Percentiles rank a stretch among this genome's conserved stretches.
Evolutionary conservation across 2,329 filamentous ascomycete genomes (phyloP).

Genomic region (Fusarium albosuccineum): DNA sequence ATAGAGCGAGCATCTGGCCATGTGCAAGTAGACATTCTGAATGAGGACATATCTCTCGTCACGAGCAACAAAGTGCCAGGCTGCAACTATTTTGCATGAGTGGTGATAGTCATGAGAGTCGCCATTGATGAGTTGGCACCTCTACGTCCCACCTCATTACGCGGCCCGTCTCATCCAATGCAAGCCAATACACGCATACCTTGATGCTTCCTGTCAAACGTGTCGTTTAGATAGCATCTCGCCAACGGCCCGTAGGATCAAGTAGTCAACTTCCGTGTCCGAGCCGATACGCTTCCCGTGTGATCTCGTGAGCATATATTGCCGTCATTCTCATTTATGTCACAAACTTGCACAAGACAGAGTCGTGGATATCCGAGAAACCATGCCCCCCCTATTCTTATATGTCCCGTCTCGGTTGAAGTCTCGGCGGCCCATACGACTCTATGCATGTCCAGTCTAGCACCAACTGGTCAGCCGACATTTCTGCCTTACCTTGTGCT

Average conservation of each 20-base stretch:
- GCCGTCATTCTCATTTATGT: not conserved
- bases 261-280: conserved; percentile 1
- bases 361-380: not conserved
- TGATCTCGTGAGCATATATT: conserved; percentile 2
- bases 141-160: conserved; percentile 4
- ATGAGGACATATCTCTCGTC: conserved; percentile 25
- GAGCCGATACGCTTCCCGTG: conserved; percentile 12
- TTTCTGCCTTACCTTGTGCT: conserved; percentile 9
- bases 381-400: not conserved
- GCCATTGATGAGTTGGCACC: not conserved
- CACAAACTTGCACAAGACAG: not conserved
- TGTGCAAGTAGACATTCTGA: conserved; percentile 26
- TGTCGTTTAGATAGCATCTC: not conserved
- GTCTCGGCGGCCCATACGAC: not conserved
- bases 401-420: not conserved
- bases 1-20: conserved; percentile 41
- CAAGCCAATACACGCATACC: not conserved
- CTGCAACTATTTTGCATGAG: not conserved
- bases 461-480: not conserved
- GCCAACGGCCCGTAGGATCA: not conserved
- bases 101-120: not conserved
- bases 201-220: conserved; percentile 5
- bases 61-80: not conserved
- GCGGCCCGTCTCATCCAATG: not conserved
- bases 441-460: conserved; percentile 5